These are phyloP conservation scores for Escallonia herrerae DNA, from an alignment of 129 eudicot species.

Conservation along the genomic window DNA sequence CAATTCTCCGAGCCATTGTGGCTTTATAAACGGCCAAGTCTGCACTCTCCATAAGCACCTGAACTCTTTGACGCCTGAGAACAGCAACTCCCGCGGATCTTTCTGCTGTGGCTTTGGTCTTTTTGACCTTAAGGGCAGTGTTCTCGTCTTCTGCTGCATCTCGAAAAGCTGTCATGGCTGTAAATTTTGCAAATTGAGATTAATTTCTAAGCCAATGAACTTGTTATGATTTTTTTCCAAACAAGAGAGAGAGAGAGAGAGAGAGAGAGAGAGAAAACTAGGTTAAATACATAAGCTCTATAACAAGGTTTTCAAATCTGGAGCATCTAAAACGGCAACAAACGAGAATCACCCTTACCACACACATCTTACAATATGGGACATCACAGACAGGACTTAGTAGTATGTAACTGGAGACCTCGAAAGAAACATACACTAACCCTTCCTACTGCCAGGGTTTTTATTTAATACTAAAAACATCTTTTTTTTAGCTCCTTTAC, in stretches of 20 bases:
- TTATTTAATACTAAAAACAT: too few species aligned
- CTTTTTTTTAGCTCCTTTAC: too few species aligned
- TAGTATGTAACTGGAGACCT: neutral
- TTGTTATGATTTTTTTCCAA: too few species aligned
- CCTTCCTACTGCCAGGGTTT: neutral
- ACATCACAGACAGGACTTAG: neutral
- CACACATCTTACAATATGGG: neutral
- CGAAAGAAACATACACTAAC: neutral
- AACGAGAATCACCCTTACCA: too few species aligned
- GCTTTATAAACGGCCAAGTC: constrained; percentile 72
- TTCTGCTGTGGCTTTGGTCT: constrained; percentile 54
- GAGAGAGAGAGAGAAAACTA: too few species aligned
- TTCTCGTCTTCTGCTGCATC: constrained; percentile 27
- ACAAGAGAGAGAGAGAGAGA: too few species aligned
- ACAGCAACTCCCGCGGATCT: constrained; percentile 50
- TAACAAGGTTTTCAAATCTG: too few species aligned
- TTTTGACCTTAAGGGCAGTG: constrained; percentile 33
- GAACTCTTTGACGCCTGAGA: constrained; percentile 65
- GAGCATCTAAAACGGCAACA: too few species aligned
- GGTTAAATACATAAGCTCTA: too few species aligned
- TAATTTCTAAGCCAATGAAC: neutral
- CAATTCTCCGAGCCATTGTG: constrained; percentile 56
- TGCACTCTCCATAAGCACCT: constrained; percentile 64
- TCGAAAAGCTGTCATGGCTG: constrained; percentile 50
- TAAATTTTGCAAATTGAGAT: neutral